phyloP scores from a whole-genome alignment of 495 filamentous ascomycete genomes.

The Amorphotheca resinae region DNA sequence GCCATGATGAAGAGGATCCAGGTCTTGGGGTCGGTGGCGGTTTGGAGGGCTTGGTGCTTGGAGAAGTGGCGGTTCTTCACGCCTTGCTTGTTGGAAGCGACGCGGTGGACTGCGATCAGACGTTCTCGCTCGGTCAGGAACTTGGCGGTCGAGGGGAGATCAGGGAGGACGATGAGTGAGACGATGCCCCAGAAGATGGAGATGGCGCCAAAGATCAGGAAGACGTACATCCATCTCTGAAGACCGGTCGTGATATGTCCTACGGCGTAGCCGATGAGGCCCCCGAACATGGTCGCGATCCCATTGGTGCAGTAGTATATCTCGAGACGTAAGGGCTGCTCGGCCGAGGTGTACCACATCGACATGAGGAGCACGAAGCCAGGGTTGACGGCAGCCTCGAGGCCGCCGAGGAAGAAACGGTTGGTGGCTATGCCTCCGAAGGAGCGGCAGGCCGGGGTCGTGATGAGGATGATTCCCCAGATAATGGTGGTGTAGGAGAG shows the following conservation, averaged over 20 bases:
- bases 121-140: conserved; percentile 45
- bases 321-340: conserved; percentile 37
- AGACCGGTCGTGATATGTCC: conserved; percentile 36
- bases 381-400: conserved; percentile 45
- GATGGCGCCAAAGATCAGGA: conserved; percentile 39
- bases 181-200: conserved; percentile 45
- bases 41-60: conserved; percentile 33
- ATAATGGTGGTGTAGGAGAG: conserved; percentile 18
- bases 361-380: conserved; percentile 49
- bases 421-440: conserved; percentile 30
- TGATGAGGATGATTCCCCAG: conserved; percentile 16
- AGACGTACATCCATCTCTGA: conserved; percentile 39
- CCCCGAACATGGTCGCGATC: conserved; percentile 37
- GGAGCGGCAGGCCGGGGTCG: conserved; percentile 18
- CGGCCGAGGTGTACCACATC: conserved; percentile 46
- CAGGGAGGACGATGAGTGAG: conserved; percentile 47
- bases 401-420: conserved; percentile 27
- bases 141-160: conserved; percentile 48
- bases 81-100: conserved; percentile 50
- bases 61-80: conserved; percentile 49
- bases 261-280: conserved; percentile 44
- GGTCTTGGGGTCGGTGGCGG: conserved; percentile 47
- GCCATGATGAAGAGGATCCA: conserved; percentile 39
- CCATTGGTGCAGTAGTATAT: conserved; percentile 33
- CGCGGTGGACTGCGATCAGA: conserved; percentile 42